Base-by-base conservation (phyloP, 2,329 filamentous ascomycete species). In the Cladosporium oxysporum region DNA sequence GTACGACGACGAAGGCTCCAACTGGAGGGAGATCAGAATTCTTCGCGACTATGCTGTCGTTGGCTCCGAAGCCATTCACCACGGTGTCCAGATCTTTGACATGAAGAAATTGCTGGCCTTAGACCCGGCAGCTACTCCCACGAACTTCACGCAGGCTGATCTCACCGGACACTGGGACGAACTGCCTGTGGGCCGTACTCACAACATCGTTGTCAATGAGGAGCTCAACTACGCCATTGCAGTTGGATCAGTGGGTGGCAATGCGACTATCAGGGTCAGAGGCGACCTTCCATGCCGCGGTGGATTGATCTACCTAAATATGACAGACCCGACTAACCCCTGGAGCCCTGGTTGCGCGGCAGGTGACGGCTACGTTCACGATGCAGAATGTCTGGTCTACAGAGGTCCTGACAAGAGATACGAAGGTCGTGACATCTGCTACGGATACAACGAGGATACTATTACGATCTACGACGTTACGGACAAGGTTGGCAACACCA, bases 61-160 rank as follows among this genome's bases (percentile, higher is more conserved):
- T 60, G 80, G 80, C 60, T 64, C 71, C n/a, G 81, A 83, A 68
- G 82, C 83, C 37, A 70, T 73, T 52, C 74, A 79, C 70, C 86
- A 88, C 74, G 83, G 84, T 37, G 82, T 89, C 57, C 87, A 88
- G 75, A 82, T 88, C 75, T 89, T 89, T 71, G 87, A 89, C 75
- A 82, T 88, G 83, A 82, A 79, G 71, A 87, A 83, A 78, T 78
- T 86, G n/a, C 77, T 84, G 63, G 76, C 76, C 44, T 72, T 86
- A 66, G 77, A 82, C 74, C 79, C 81, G 1, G 76, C 81, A 1
- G 76, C 74, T 2, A 75, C 67, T 28, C 82, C 79, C 5, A 76
- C 74, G 18, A 79, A 73, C 49, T 85, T 84, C 69, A 69, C 66
- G 71, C 64, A 76, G 16, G 58, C 55, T 44, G 81, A 82, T 62